Base-by-base conservation (phyloP, 306 rosid species). In the Inga oerstediana region DNA sequence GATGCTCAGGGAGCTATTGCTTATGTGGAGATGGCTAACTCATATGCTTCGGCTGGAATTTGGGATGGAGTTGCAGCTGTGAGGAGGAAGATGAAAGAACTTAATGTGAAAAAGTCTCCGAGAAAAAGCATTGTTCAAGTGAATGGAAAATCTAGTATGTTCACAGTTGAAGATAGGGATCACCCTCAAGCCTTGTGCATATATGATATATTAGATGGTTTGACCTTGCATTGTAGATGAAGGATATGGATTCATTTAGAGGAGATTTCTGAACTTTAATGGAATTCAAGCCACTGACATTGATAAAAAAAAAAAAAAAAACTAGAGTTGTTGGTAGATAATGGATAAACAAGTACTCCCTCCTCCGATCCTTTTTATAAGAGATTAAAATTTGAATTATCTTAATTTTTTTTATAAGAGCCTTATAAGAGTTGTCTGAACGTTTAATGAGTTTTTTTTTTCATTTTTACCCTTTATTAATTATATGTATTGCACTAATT, bases 1-100 rank as follows among this genome's bases (percentile, higher is more conserved):
- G 91, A 88, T 85, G 89, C 94, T 12, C 70, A 70, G 41, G 87
- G 51, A 49, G 89, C 92, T 56, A 88, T 85, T 80, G 83, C 91
- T 10, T 91, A 86, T 1, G 91, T 87, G 59, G 95, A 90, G 87
- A 91, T 90, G 91, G 93, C 92, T 54, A 91, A 87, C 85, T 81
- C 90, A 70, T 91, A 90, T 73, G 97, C 95, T 58, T 90, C 91
- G 5, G 80, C 86, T 70, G 90, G 87, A 86, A 86, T 84, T 81
- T 93, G 97, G 97, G 89, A 88, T 71, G 81, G 83, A 77, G 95
- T 90, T 81, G 92, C 91, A 35, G 85, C 86, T 62, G 79, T 91
- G 37, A 85, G 92, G 87, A 85, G 80, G 62, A 88, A 72, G 86
- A 91, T 93, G 92, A 90, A 82, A 68, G 30, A 64, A 83, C 90